Base-by-base conservation (phyloP, 257 asterid genomes). In the Oldenlandia corymbosa region DNA sequence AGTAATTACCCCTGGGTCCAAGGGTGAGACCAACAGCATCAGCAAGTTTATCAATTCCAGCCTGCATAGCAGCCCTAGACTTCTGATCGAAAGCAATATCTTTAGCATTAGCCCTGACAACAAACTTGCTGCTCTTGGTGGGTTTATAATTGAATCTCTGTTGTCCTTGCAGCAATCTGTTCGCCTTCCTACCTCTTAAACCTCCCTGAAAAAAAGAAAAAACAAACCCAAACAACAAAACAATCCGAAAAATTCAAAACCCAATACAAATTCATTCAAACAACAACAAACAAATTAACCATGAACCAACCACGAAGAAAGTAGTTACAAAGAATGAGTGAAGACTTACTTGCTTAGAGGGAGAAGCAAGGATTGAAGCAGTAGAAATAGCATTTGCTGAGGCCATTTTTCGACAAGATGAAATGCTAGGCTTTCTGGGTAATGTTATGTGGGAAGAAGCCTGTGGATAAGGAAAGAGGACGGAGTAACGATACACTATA, bases 21-120 rank as follows among this genome's bases (percentile, higher is more conserved):
- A 93, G 94, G 30, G 99, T 90, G 28, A 93, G 91, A 7, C 94
- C 99, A 34, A 93, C 99, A 21, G 87, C 94, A 76, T 93, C 95
- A 18, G 97, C 95, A 9, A 92, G 91, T 80, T 93, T 93, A 67
- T 93, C 97, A 4, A 93, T 93, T 10, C 99, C 99, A 30, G 88
- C 77, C 73, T 93, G 99, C 81, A 89, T 88, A 31, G 97, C 95
- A 53, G 81, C 37, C 87, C 99, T 84, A 17, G 99, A 85, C 28
- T 81, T 70, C 81, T 93, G 99, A 79, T 81, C 99, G 75, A 93
- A 92, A 0, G 94, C 91, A 67, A 92, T 92, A 7, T 92, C 99
- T 85, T 89, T 92, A 48, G 97, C 91, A 67, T 76, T 74, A 42
- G 97, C 95, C 77, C 83, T 84, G 69, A 92, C 96, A 59, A 77